Conservation (phyloP, 306 rosid genomes). For the Pueraria montana region DNA sequence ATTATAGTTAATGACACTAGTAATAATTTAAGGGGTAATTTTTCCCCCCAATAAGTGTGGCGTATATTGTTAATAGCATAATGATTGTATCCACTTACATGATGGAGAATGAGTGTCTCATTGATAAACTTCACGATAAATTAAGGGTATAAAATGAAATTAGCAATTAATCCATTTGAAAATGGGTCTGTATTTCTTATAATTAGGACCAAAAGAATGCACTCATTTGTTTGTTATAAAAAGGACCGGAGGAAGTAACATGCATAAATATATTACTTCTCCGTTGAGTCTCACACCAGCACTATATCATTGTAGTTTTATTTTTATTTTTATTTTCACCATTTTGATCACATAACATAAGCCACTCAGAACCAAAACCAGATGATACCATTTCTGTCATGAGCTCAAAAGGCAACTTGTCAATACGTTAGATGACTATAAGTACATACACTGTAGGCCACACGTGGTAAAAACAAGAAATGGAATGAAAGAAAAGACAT, state of each 20-base stretch:
- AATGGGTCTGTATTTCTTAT: too few species aligned
- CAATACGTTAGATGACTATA: conserved; percentile 11
- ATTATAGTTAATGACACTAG: not conserved
- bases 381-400: conserved; percentile 5
- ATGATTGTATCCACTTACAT: not conserved
- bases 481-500: not conserved
- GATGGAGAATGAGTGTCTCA: not conserved
- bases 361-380: conserved; percentile 21
- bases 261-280: not conserved
- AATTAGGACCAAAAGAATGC: too few species aligned
- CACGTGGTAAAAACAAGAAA: conserved; percentile 14
- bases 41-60: too few species aligned
- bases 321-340: not conserved
- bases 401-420: not conserved
- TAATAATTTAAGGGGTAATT: not conserved
- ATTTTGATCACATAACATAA: not conserved
- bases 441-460: not conserved
- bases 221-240: too few species aligned
- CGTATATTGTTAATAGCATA: not conserved
- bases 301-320: not conserved
- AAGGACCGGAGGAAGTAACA: not conserved
- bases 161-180: too few species aligned
- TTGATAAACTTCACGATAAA: not conserved
- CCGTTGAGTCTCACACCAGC: not conserved
- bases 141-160: too few species aligned